These are phyloP conservation scores for Verticillium nubilum DNA, from an alignment of 2,329 filamentous ascomycete species.

Conservation along the genomic window DNA sequence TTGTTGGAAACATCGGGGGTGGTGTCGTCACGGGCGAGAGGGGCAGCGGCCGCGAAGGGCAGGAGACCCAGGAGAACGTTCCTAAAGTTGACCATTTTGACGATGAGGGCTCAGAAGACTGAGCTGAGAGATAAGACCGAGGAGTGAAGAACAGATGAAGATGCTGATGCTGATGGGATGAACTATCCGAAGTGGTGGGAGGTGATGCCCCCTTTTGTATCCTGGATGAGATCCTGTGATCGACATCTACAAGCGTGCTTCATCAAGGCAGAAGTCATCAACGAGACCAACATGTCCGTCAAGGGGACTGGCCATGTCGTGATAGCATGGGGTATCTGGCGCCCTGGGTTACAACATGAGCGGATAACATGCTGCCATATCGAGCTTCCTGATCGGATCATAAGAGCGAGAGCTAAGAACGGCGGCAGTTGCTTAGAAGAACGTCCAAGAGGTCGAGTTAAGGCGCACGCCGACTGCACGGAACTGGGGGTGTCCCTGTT, in stretches of 20 bases:
- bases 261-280: background rate
- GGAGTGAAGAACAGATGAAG: background rate
- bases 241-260: background rate
- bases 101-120: background rate
- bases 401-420: background rate
- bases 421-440: background rate
- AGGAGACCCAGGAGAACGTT: constrained; percentile 1
- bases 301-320: background rate
- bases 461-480: background rate
- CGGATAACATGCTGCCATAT: background rate
- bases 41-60: constrained; percentile 1
- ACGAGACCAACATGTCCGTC: background rate
- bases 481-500: background rate
- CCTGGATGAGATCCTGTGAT: background rate
- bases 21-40: background rate
- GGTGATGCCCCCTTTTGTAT: background rate
- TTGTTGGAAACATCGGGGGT: constrained; percentile 15
- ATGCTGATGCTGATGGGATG: background rate
- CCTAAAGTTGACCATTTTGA: constrained; percentile 1
- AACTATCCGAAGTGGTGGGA: background rate
- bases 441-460: background rate
- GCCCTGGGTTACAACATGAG: background rate
- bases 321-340: background rate
- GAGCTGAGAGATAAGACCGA: background rate
- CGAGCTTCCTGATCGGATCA: background rate